A percentile compares a stretch with the other conserved stretches of the same genome.
Conservation (phyloP, 2,329 filamentous ascomycete species). For the Cordyceps pruinosa region DNA sequence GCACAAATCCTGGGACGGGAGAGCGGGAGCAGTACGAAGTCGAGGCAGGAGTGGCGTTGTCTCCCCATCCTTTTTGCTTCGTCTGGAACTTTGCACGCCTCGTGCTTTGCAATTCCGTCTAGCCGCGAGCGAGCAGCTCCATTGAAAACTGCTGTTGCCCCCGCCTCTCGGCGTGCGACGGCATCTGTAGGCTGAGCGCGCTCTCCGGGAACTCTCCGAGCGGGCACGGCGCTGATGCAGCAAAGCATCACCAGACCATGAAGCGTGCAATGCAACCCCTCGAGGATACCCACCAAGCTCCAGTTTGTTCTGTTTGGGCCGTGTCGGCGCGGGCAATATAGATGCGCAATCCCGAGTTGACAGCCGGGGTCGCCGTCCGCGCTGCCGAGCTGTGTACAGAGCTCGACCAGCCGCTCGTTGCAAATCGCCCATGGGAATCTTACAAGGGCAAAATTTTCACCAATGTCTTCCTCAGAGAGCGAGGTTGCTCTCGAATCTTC, state of each 20-base stretch:
- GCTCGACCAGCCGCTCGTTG: too few relatives aligned
- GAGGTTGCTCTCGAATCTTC: too few relatives aligned
- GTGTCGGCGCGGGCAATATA: background rate
- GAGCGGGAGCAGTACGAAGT: too few relatives aligned
- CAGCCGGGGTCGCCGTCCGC: background rate
- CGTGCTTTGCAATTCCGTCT: too few relatives aligned
- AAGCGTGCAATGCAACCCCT: background rate
- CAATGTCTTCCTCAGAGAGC: too few relatives aligned
- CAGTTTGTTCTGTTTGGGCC: background rate
- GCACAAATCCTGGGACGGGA: too few relatives aligned
- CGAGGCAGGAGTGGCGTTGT: background rate
- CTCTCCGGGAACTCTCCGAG: conserved; percentile 10
- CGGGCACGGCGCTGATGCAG: background rate
- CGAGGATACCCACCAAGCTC: conserved; percentile 1
- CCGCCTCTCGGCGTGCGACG: background rate
- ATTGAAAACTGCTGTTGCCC: background rate
- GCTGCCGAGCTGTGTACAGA: background rate
- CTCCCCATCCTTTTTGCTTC: background rate
- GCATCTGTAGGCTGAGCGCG: background rate
- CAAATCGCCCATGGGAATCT: too few relatives aligned
- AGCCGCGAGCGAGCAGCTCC: too few relatives aligned
- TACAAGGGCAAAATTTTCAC: too few relatives aligned
- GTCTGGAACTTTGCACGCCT: background rate
- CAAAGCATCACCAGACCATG: background rate
- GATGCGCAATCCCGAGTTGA: background rate